phyloP scores from a whole-genome alignment of 2,329 filamentous ascomycete species.

The Phialophora expanda region DNA sequence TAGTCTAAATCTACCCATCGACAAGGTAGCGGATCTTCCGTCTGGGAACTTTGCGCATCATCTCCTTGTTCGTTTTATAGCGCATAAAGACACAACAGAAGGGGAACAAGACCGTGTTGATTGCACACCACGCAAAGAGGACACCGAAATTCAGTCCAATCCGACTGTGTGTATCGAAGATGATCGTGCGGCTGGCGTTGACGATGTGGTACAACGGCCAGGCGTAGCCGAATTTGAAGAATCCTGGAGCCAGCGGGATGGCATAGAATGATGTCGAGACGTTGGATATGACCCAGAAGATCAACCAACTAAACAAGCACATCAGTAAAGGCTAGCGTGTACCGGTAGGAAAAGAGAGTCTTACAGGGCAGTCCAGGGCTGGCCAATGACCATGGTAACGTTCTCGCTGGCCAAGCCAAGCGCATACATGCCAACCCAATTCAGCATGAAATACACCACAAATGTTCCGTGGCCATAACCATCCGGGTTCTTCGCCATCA shows the following conservation, averaged over 20 bases:
- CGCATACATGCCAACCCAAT: conserved; percentile 67
- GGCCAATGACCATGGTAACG: conserved; percentile 65
- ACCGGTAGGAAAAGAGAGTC: neutral
- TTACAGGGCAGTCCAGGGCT: conserved; percentile 60
- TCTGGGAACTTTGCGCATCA: conserved; percentile 27
- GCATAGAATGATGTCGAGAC: conserved; percentile 65
- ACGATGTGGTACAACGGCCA: conserved; percentile 69
- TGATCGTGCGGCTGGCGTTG: conserved; percentile 62
- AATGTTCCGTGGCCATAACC: conserved; percentile 65
- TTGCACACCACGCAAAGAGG: conserved; percentile 61
- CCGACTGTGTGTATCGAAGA: conserved; percentile 64
- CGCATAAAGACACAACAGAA: conserved; percentile 53
- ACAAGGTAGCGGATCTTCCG: conserved; percentile 32
- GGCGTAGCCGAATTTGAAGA: conserved; percentile 67
- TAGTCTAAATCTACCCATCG: conserved; percentile 25
- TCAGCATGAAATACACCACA: conserved; percentile 67
- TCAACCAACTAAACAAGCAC: conserved; percentile 57
- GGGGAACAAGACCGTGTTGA: conserved; percentile 61
- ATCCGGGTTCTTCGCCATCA: conserved; percentile 51
- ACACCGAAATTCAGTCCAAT: conserved; percentile 67
- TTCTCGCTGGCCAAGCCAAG: conserved; percentile 69
- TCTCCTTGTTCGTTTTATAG: conserved; percentile 47
- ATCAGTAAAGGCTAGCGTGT: neutral
- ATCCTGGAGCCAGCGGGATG: conserved; percentile 62
- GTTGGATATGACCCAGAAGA: conserved; percentile 72